phyloP scores from a whole-genome alignment of 208 protist genomes.

The Angomonas ambiguus region DNA sequence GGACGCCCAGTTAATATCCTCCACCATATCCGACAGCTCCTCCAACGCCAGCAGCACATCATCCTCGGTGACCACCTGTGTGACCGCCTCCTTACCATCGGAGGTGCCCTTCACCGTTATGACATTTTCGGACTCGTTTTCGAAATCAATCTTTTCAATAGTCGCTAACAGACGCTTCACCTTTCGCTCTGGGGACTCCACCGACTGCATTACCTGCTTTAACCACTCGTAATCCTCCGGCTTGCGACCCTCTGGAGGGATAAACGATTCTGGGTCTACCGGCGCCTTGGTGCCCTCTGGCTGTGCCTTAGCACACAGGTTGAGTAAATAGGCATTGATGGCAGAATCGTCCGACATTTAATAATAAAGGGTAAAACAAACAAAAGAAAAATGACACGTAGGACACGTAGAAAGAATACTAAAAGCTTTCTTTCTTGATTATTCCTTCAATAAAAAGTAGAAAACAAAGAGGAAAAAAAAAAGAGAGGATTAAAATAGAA shows the following conservation, averaged over 20 bases:
- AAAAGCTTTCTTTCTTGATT: neutral
- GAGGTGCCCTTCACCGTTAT: neutral
- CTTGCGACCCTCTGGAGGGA: neutral
- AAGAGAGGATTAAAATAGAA: neutral
- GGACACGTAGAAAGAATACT: neutral
- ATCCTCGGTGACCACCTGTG: conserved; percentile 8
- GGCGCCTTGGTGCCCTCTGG: neutral
- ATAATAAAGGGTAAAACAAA: neutral
- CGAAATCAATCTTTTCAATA: conserved; percentile 15
- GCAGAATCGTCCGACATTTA: conserved; percentile 41
- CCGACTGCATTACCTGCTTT: conserved; percentile 47
- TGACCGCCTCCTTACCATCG: neutral
- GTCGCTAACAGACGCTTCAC: conserved; percentile 36
- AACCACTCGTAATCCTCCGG: conserved; percentile 64
- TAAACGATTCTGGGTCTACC: neutral
- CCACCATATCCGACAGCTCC: conserved; percentile 82
- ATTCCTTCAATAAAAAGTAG: neutral
- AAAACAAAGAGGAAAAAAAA: neutral
- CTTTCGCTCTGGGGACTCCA: conserved; percentile 69
- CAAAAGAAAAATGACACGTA: neutral
- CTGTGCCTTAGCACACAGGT: conserved; percentile 32
- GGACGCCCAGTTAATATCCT: conserved; percentile 86
- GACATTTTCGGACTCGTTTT: neutral
- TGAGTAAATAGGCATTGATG: conserved; percentile 50
- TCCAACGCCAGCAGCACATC: conserved; percentile 30